Evolutionary conservation across 2,329 filamentous ascomycete species (phyloP), one percentile per base, ranked within the genome.

Genomic region (Didymosphaeria variabile): DNA sequence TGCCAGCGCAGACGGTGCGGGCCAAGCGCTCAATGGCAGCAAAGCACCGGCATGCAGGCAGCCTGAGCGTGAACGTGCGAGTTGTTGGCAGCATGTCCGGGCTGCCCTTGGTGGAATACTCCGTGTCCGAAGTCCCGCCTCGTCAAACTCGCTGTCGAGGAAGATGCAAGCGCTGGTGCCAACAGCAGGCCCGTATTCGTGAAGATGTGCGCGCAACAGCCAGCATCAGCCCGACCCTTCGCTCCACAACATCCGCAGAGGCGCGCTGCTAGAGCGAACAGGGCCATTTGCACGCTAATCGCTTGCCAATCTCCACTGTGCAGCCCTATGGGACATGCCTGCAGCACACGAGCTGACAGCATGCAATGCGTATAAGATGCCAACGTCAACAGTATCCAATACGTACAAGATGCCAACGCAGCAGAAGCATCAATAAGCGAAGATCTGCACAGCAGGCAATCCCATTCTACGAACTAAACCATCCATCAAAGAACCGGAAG

Each of bases 61-160:
- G 32, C 34, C 50, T 53, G 32, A 53, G 10, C 31, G 23, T 17
- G 36, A 38, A 34, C 31, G 10, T 15, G 34, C 9, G 9, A 6
- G 13, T 40, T 17, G 17, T n/a, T 23, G n/a, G 13, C 32, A 2
- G n/a, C 34, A 31, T 54, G 34, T 54, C 51, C 36, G 51, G 36
- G 2, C 8, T 38, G 15, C 17, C 45, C 7, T 31, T 47, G 52
- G 38, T 55, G 52, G 52, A 44, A n/a, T 13, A 15, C 26, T 55
- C 53, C 13, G 23, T 47, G 53, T 55, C 53, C 53, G 53, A 55
- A 46, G 19, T 7, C 31, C 53, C 32, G 53, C 31, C 23, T 36
- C 32, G 44, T 46, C 26, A 44, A 36, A 36, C 47, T 51, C 31
- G 21, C n/a, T 17, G 29, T 55, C 31, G 42, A 34, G 17, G 15